These are phyloP conservation scores for Hortiboletus rubellus DNA, from an alignment of 1,284 basidiomycete species.

Conservation along the genomic window DNA sequence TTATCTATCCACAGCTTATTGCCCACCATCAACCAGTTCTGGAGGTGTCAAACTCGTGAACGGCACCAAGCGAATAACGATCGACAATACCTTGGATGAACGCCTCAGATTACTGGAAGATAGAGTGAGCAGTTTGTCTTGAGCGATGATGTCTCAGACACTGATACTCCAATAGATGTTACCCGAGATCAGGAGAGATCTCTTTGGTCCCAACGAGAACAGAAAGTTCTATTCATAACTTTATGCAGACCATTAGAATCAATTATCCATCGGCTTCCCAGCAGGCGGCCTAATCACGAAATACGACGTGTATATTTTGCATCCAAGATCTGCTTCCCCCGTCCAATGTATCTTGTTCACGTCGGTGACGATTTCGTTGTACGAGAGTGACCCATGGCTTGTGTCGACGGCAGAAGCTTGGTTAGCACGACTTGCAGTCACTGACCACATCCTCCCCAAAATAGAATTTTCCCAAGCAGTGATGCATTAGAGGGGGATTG, in stretches of 20 bases:
- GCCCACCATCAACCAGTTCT: constrained; percentile 42
- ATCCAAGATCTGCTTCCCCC: background rate
- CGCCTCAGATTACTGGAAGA: constrained; percentile 85
- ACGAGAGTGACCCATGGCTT: background rate
- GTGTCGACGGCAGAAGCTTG: background rate
- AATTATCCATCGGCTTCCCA: background rate
- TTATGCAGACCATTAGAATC: background rate
- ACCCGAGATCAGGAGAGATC: constrained; percentile 82
- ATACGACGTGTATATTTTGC: background rate
- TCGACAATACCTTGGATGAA: constrained; percentile 93
- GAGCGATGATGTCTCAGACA: background rate
- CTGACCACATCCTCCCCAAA: background rate
- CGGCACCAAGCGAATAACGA: constrained; percentile 73
- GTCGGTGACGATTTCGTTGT: background rate
- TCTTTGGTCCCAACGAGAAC: constrained; percentile 86
- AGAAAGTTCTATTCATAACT: constrained; percentile 77
- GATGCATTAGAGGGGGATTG: constrained; percentile 22
- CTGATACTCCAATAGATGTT: constrained; percentile 67
- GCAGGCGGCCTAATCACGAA: background rate
- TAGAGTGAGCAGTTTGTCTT: constrained; percentile 52
- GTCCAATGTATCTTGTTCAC: background rate
- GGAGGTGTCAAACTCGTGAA: constrained; percentile 82
- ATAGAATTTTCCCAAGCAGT: background rate
- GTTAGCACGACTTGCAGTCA: background rate
- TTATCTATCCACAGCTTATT: background rate